Evolutionary conservation across 2,329 filamentous ascomycete species (phyloP), one percentile per base, ranked within the genome.

Genomic region (Botryotinia narcissicola): DNA sequence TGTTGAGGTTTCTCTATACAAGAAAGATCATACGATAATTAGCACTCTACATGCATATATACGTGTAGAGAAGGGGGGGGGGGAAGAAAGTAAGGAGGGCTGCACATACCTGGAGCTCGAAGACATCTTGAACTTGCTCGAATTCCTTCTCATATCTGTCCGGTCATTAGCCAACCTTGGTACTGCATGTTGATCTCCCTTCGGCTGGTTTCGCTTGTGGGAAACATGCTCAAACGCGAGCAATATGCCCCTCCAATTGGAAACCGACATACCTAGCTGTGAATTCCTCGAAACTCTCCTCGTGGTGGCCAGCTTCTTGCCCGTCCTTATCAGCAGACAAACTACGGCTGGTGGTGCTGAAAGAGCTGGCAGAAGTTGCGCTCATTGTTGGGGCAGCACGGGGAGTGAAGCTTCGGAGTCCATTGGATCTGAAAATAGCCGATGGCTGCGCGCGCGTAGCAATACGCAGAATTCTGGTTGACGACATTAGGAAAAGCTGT

Each of bases 231-330:
- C 72, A 74, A 76, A 76, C 70, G 68, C 72, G 66, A 62, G 57
- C 71, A 74, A 69, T 73, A 73, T 62, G 51, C 61, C 35, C 48
- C 73, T 35, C 64, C 76, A 75, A 79, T 80, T 78, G 77, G 67
- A 64, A 16, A 20, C 51, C 68, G 51, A 75, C 78, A 85, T 93
- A 99, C 96, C 96, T 95, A 81, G 94, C 92, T 85, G 93, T 94
- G 86, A 99, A 99, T 87, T 98, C 95, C 88, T 99, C 96, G 81
- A 97, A 99, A 81, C 93, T 97, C 91, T 99, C 96, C 85, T 99
- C 96, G 82, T 91, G 89, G 85, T 97, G 93, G 54, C 64, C 74
- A 72, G 81, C 86, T 77, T 85, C 85, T 78, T 84, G 84, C 80
- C 86, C 87, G 80, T 87, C 87, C 80, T 89, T 87, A 77, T 84